These are phyloP conservation scores for Cordyceps militaris DNA, from an alignment of 2,329 filamentous ascomycete genomes.

Conservation along the genomic window DNA sequence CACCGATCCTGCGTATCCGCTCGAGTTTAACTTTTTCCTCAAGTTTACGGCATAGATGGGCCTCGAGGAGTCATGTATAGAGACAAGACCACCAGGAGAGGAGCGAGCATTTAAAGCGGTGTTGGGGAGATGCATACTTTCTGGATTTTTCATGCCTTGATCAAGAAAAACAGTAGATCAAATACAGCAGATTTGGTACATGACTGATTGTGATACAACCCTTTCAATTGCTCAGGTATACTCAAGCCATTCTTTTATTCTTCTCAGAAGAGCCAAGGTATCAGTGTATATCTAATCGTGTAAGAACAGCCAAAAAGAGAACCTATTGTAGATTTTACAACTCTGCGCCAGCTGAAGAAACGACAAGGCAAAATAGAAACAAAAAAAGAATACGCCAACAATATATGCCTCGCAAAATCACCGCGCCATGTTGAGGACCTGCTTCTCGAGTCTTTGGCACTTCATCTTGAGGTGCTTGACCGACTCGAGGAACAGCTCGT, in stretches of 20 bases:
- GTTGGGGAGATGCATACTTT: background rate
- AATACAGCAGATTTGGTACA: background rate
- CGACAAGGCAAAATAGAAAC: background rate
- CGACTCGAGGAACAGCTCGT: conserved; percentile 86
- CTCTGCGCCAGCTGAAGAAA: conserved; percentile 5
- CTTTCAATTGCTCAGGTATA: conserved; percentile 9
- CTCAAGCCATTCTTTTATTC: background rate
- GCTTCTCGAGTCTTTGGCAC: conserved; percentile 65
- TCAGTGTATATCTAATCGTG: conserved; percentile 12
- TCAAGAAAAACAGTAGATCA: background rate
- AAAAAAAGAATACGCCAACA: conserved; percentile 8
- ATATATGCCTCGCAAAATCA: conserved; percentile 22
- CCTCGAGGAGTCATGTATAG: background rate
- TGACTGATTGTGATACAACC: background rate
- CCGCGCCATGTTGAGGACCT: conserved; percentile 58
- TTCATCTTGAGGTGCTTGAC: conserved; percentile 81
- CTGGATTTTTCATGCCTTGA: background rate
- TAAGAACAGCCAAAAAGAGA: background rate
- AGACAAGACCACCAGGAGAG: background rate
- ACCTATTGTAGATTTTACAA: conserved; percentile 10
- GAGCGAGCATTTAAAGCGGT: background rate
- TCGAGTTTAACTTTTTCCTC: conserved; percentile 55
- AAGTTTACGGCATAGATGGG: conserved; percentile 32
- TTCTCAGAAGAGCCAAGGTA: background rate
- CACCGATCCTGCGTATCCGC: conserved; percentile 81